Evolutionary conservation across 2,329 filamentous ascomycete species (phyloP), one percentile per base, ranked within the genome.

Genomic region (Podosphaera xanthii): DNA sequence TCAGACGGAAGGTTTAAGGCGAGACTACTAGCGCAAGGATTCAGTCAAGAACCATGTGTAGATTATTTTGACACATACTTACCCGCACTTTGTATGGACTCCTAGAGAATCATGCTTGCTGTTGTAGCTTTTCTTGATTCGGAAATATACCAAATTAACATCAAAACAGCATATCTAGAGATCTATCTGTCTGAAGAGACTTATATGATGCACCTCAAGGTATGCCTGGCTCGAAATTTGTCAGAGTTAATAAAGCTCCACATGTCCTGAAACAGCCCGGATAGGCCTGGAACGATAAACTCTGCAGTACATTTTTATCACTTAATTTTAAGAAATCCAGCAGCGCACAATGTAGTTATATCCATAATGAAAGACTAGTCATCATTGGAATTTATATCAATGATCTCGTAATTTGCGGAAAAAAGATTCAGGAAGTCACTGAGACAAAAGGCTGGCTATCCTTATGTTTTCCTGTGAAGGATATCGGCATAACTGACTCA

Each of bases 1-100:
- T 44, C 54, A 33, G 54, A 57, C 31, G 54, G 54, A n/a, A 34
- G 54, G 30, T 57, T 57, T 46, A 57, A 52, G 9, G 49, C 49
- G 12, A 52, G n/a, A 30, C 49, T 52, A 33, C 3, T 52, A 8
- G 49, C 49, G 30, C 49, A 31, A 35, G 49, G 49, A 9, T 33
- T 52, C 49, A 33, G 49, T 52, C 49, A 52, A 52, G 49, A 31
- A 22, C 22, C 30, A 33, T 5, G 49, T 9, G 33, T 52, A 52
- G 49, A 52, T 52, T 52, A 52, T 44, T 44, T 44, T 44, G 40
- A 44, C 40, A 12, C 49, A 52, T 52, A 31, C 33, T 52, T 30
- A 52, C 49, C 49, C 30, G 33, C 49, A 31, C 22, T 52, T 52
- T 30, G 33, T 12, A 52, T 52, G 22, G 49, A 33, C 49, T 52